Base-by-base conservation (phyloP, 1,139 yeast species). In the Nakaseomyces bracarensis region DNA sequence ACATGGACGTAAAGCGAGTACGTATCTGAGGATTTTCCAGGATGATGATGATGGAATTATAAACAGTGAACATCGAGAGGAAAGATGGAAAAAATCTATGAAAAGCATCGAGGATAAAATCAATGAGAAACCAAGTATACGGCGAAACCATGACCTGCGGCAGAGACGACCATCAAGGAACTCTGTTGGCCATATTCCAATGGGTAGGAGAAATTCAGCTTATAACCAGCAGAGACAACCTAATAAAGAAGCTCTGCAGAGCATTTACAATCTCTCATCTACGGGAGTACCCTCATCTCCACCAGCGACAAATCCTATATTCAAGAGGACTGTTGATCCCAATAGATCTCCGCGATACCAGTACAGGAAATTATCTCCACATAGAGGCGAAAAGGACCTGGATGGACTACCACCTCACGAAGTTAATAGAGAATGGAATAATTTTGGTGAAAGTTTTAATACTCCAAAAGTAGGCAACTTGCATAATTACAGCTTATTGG, bases 1-100 rank as follows among this genome's bases (percentile, higher is more conserved):
- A 18, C 57, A 55, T 47, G 64, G 64, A 10, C 51, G 65, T 42
- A 61, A 61, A 41, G 65, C 64, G 3, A 60, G 64, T 39, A 58
- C 61, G 3, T 60, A 55, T 45, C 39, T 60, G 38, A 50, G 65
- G 29, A 60, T 60, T 26, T 61, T 60, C 42, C 52, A 57, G 43
- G 62, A 57, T 42, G 54, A 55, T 25, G 55, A 51, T 19, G 46
- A 40, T 23, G 36, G 41, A 19, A 26, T 39, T 40, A 22, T 46
- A 29, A 36, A 19, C 25, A 42, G 19, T 20, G 35, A 35, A 21
- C 18, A 25, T 10, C 20, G 16, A 16, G 36, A 33, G n/a, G 36
- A 33, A 3, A 33, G 18, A 6, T 30, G 34, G 34, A 30, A 30
- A 22, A 30, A 30, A 18, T 36, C 39, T 16, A 14, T 36, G 39